Evolutionary conservation across 1,139 yeast genomes (phyloP).

Genomic region (Protomyces inundatus): DNA sequence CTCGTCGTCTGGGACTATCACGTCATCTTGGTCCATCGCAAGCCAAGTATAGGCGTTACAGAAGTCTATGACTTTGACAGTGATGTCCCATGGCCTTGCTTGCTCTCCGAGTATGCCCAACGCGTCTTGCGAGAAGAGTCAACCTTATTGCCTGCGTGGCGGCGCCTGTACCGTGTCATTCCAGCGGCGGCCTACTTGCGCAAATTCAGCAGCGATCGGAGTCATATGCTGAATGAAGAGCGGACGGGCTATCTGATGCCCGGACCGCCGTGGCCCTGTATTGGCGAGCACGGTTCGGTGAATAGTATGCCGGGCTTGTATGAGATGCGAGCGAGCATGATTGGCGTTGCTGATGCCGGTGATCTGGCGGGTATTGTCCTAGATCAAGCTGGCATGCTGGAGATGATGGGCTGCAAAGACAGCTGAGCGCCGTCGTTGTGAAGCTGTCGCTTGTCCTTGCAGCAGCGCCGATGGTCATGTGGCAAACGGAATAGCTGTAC

Average conservation of each 20-base stretch:
- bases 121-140: not conserved
- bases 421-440: no score
- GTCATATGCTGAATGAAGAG: slow-evolving; percentile 13
- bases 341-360: not conserved
- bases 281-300: not conserved
- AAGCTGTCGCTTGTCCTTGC: no score
- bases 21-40: slow-evolving; percentile 10
- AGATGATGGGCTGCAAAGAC: not conserved
- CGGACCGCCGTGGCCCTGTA: not conserved
- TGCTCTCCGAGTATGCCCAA: not conserved
- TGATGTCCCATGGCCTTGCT: slow-evolving; percentile 18
- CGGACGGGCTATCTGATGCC: not conserved
- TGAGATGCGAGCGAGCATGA: not conserved
- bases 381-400: not conserved
- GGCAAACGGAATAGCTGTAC: not conserved
- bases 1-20: slow-evolving; percentile 23
- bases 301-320: not conserved
- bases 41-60: not conserved
- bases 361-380: not conserved
- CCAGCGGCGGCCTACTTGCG: not conserved
- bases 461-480: no score
- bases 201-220: slow-evolving; percentile 9
- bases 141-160: not conserved
- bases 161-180: slow-evolving; percentile 11
- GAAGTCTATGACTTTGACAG: slow-evolving; percentile 16